Evolutionary conservation across 495 filamentous ascomycete species (phyloP), one percentile per base, ranked within the genome.

Genomic region (Chaetomium cochliodes): DNA sequence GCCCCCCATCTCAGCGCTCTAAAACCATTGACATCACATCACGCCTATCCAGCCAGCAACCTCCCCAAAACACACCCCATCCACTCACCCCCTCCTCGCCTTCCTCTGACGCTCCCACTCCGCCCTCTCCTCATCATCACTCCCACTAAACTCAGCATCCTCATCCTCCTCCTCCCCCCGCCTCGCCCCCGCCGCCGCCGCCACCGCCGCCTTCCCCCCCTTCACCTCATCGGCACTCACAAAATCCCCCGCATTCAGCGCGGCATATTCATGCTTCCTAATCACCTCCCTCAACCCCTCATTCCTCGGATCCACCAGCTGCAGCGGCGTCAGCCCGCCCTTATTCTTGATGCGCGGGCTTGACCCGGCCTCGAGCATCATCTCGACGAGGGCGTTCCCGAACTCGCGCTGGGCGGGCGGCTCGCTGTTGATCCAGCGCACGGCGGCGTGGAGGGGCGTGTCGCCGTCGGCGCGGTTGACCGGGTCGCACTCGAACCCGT

Each of bases 401-500:
- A 87, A 82, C 63, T 85, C 80, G 63, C 82, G 75, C 70, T 90
- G 87, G 33, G 81, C 85, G 5, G 72, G 53, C 7, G 81, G 79
- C 65, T 84, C 78, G 47, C 82, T 77, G 77, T 93, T 97, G 74
- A 91, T 87, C 77, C 87, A 97, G 37, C 90, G 85, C 44, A 98
- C 89, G 18, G 92, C 92, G 70, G 85, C 84, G 81, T 98, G 94
- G 42, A 98, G 82, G 9, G 93, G 93, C 2, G 92, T 97, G 77
- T 98, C 92, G 62, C 86, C 85, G 66, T 98, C 94, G 71, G 86
- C 66, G 33, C 87, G 87, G 73, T 88, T 91, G 60, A 90, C 67
- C 7, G 91, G 91, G 81, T 98, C 94, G 74, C 94, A 96, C 82
- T 98, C 94, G 75, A 98, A 88, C 61, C 86, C 91, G 62, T 92